Evolutionary conservation across 768 basidiomycete species (phyloP).

Genomic region (Russula dissimulans): DNA sequence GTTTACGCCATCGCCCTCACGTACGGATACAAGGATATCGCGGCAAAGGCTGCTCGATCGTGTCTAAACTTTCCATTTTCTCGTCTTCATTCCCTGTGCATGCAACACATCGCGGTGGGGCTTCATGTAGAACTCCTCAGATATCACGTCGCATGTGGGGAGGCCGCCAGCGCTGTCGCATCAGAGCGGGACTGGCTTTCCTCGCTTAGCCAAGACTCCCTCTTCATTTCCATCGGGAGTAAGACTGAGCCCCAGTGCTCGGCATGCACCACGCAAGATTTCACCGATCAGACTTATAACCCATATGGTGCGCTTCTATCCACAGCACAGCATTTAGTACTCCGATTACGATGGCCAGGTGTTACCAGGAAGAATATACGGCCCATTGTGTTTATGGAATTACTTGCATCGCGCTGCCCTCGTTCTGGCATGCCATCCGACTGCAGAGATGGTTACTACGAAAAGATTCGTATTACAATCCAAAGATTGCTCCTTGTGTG

Average conservation of each 20-base stretch:
- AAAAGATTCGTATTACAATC: not conserved
- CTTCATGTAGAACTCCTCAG: not conserved
- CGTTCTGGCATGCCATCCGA: not conserved
- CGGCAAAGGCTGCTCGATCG: not conserved
- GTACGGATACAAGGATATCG: not conserved
- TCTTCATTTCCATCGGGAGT: not conserved
- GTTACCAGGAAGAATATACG: not conserved
- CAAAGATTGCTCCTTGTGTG: not conserved
- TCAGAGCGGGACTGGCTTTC: not conserved
- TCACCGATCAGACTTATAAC: not conserved
- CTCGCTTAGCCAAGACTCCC: not conserved
- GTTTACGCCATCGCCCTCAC: slow-evolving; percentile 7
- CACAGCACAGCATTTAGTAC: not conserved
- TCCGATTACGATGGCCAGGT: not conserved
- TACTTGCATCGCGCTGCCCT: not conserved
- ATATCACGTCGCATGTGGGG: slow-evolving; percentile 1
- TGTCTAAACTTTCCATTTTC: not conserved
- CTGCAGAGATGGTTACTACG: not conserved
- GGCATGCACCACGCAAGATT: not conserved
- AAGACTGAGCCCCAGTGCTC: not conserved
- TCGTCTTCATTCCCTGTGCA: not conserved
- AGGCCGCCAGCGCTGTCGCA: not conserved
- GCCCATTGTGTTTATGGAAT: not conserved
- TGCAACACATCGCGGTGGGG: not conserved
- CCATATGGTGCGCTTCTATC: too few species aligned